Evolutionary conservation across 2,329 filamentous ascomycete genomes (phyloP).

Genomic region (Macroventuria anomochaeta): DNA sequence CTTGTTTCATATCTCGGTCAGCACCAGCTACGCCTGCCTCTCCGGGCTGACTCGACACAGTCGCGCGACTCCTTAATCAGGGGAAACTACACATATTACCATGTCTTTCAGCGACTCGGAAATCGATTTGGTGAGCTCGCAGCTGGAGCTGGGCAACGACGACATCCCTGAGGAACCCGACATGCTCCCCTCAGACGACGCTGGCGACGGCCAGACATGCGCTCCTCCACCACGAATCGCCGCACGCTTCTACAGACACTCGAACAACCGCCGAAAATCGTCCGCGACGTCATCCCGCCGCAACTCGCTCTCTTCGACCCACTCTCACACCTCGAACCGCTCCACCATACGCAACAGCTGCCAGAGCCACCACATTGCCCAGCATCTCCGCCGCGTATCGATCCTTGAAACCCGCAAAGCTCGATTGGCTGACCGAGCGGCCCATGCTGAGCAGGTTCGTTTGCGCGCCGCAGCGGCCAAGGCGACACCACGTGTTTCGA

Average conservation of each 20-base stretch:
- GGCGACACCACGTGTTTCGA: constrained; percentile 68
- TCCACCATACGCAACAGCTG: constrained; percentile 59
- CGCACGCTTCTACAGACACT: constrained; percentile 74
- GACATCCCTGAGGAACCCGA: constrained; percentile 52
- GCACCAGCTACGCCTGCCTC: constrained; percentile 18
- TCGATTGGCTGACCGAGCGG: constrained; percentile 77
- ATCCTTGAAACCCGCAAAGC: constrained; percentile 83
- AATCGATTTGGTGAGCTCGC: constrained; percentile 38
- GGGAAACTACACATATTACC: constrained; percentile 19
- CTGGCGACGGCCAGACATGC: constrained; percentile 52
- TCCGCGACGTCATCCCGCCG: constrained; percentile 80
- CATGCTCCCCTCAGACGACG: constrained; percentile 50
- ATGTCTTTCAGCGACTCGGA: constrained; percentile 45
- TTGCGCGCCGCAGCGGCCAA: constrained; percentile 76
- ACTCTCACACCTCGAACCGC: constrained; percentile 72
- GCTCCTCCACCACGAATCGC: constrained; percentile 78
- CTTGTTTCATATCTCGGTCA: constrained; percentile 38
- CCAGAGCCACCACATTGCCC: constrained; percentile 78
- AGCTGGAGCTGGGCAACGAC: constrained; percentile 42
- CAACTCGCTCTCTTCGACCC: constrained; percentile 78
- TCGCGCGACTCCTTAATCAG: constrained; percentile 25
- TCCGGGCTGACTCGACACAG: constrained; percentile 27
- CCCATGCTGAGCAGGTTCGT: constrained; percentile 83
- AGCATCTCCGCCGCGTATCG: constrained; percentile 78
- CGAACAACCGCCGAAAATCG: constrained; percentile 71